Evolutionary conservation across 345 rosid species (phyloP), one percentile per base, ranked within the genome.

Genomic region (Arabidopsis arenosa): DNA sequence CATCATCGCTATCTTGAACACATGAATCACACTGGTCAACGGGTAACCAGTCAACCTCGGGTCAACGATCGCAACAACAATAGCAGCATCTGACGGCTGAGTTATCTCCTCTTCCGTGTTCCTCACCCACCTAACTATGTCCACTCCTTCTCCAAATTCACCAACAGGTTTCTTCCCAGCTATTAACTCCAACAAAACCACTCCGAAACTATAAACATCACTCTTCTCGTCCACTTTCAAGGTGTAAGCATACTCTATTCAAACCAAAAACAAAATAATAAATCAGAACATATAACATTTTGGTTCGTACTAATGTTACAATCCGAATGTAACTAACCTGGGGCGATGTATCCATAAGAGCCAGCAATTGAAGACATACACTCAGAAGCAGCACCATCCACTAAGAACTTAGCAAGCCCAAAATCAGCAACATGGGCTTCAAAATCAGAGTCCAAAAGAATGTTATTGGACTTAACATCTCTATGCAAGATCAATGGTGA

Each of bases 391-490:
- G 90, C 94, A 5, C 94, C 79, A 37, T 83, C 93, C 53, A 84
- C 91, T 62, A 94, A 76, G 88, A 94, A 90, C 89, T 92, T 94
- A 17, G 97, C 98, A 14, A 94, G 87, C 43, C 98, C 98, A 52
- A 94, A 94, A 80, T 92, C 98, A 11, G 97, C 97, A 4, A 94
- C 95, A 70, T 91, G 97, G 55, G 98, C 97, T 70, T 92, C 95
- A 12, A 80, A 87, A 41, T 89, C 86, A 2, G 90, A 86, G 81
- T 92, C 96, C 9, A 94, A 84, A 60, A 94, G 70, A 33, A 94
- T 94, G 61, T 94, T 94, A 41, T 90, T 94, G 7, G 97, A 90
- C 83, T 94, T 94, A 1, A 92, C 98, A 58, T 94, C 98, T 41
- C 97, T 75, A 32, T 93, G 98, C n/a, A 93, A 84, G 37, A 93